A percentile compares a stretch with the other conserved stretches of the same genome.
These are phyloP conservation scores for Nowakowskiella sp. DNA, from an alignment of 192 early-diverging fungal genomes.

Conservation along the genomic window DNA sequence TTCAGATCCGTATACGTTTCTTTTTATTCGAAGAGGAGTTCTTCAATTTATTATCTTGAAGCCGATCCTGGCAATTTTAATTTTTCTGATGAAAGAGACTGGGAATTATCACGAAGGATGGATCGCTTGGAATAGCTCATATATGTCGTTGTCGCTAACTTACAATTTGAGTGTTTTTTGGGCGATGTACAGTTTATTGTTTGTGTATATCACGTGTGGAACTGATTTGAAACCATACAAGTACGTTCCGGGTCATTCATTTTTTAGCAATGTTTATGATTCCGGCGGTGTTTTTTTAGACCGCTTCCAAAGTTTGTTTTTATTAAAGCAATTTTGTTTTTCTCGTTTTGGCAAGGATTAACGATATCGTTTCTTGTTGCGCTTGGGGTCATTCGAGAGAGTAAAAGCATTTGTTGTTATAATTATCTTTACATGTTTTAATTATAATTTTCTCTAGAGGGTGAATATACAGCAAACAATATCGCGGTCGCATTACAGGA, in stretches of 20 bases:
- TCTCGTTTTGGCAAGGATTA: conserved; percentile 91
- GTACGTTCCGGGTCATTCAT: conserved; percentile 1
- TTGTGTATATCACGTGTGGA: conserved; percentile 57
- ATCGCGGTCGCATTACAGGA: conserved; percentile 80
- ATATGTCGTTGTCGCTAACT: conserved; percentile 71
- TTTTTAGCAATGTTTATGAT: not conserved
- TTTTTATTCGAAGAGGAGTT: conserved; percentile 75
- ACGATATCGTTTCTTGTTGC: conserved; percentile 73
- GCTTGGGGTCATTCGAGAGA: conserved; percentile 62
- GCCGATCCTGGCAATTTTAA: conserved; percentile 66
- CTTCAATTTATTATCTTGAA: conserved; percentile 92
- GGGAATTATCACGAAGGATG: conserved; percentile 75
- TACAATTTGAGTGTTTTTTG: conserved; percentile 87
- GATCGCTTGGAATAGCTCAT: conserved; percentile 58
- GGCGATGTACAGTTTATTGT: conserved; percentile 76
- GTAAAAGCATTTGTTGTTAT: conserved; percentile 25
- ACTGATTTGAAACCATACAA: conserved; percentile 22
- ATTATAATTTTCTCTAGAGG: conserved; percentile 16
- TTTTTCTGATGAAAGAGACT: conserved; percentile 68
- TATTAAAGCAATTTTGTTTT: conserved; percentile 88
- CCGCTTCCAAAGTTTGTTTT: conserved; percentile 92
- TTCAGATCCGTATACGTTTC: conserved; percentile 76
- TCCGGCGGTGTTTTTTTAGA: conserved; percentile 27
- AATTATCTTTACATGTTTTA: conserved; percentile 18
- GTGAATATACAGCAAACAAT: conserved; percentile 48